These are phyloP conservation scores for Cercospora sp. DNA, from an alignment of 2,329 filamentous ascomycete genomes.

Conservation along the genomic window DNA sequence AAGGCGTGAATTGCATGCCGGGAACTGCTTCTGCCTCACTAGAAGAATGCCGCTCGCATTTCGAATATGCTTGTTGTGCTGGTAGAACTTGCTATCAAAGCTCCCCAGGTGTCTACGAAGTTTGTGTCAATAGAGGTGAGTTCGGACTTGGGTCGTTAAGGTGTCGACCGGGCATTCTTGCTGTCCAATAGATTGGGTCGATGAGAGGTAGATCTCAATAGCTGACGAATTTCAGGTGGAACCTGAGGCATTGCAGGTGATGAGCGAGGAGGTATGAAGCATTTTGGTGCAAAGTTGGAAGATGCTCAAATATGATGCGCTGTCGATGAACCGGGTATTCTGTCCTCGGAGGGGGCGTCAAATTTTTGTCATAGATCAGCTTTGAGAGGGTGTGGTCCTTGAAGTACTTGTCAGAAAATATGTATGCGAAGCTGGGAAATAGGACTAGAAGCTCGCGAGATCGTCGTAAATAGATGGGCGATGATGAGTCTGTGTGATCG, in stretches of 20 bases:
- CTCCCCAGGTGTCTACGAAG: conserved; percentile 1
- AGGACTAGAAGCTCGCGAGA: not conserved
- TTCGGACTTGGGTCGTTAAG: too few species aligned
- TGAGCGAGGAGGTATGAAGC: too few species aligned
- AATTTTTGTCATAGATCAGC: not conserved
- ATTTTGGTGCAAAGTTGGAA: too few species aligned
- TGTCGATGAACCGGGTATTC: too few species aligned
- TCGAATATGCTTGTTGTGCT: not conserved
- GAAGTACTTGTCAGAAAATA: not conserved
- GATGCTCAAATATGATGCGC: too few species aligned
- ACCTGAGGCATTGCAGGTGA: not conserved
- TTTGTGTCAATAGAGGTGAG: not conserved
- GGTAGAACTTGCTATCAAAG: not conserved
- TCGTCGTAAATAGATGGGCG: not conserved
- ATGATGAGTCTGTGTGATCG: not conserved
- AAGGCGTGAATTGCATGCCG: not conserved
- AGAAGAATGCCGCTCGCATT: not conserved
- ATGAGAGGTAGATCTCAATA: not conserved
- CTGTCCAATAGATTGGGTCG: too few species aligned
- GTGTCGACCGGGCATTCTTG: too few species aligned
- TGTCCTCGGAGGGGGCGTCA: too few species aligned
- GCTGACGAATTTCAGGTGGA: not conserved
- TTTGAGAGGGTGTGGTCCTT: not conserved
- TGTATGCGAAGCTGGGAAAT: not conserved
- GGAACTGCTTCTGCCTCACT: not conserved